Evolutionary conservation across 768 basidiomycete species (phyloP), one percentile per base, ranked within the genome.

Genomic region (Macrocybe gigantea): DNA sequence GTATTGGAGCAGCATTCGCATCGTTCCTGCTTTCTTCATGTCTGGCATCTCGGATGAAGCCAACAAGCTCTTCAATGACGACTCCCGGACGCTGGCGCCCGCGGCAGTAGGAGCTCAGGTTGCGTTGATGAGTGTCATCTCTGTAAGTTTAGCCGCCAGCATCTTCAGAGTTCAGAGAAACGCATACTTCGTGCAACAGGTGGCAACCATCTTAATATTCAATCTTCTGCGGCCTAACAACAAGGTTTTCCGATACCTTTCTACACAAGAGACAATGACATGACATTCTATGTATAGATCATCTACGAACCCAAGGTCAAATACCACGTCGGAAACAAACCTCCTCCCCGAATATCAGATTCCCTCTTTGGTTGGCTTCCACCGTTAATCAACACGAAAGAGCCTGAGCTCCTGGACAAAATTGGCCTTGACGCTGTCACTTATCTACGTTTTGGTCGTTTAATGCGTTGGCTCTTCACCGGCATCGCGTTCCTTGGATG

Each of bases 291-390:
- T 15, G 34, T 2, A 13, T 49, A 91, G 91, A 79, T 90, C 52
- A 81, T 93, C 49, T 95, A 95, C 60, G 89, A 93, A 62, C 93
- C 92, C 52, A 96, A 94, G 68, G 82, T 90, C 66, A 94, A 94
- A 65, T 94, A 93, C 61, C 88, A 90, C 59, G 73, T 79, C 50
- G 86, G 83, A 37, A 65, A 80, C 64, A 90, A 90, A 62, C 70
- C 75, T 29, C 90, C 88, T 31, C 90, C 90, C 6, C 79, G 80
- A 15, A 88, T 95, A 63, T 83, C 83, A 35, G 83, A 88, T 63
- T 83, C 86, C 1, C 63, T 95, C 40, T 79, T 92, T 41, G 89
- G 91, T 53, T 99, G 95, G 95, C 70, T 97, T 0, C 83, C 85
- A 6, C 93, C 93, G 1, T 78, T 97, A 36, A 59, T 91, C 33